Base-by-base conservation (phyloP, 441 rosid genomes). In the Raphanus hybrid region DNA sequence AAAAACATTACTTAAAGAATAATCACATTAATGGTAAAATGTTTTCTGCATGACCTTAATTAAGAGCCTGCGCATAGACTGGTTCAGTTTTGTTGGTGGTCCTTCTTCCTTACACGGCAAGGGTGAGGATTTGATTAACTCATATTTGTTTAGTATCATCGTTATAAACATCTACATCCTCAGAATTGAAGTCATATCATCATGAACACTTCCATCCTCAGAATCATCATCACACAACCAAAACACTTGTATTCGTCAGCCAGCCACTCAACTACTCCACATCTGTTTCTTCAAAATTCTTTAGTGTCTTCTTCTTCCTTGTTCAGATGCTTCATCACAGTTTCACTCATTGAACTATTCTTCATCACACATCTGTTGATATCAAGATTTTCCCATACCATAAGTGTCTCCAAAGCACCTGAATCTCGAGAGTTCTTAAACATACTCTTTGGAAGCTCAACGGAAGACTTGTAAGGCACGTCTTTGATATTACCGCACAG, bases 381-480 rank as follows among this genome's bases (percentile, higher is more conserved):
- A 37, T 37, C 43, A 37, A 43, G 67, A 14, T 27, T 27, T 27
- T 27, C 32, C 32, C 32, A 27, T 27, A 27, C 32, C 3, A 27
- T 27, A 27, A 27, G 32, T 1, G 32, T 27, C 32, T 27, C 4
- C 32, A 27, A 0, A 27, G 3, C 32, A 27, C 32, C 32, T 27
- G 3, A 27, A 27, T 27, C 32, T 27, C 3, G 32, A 27, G 32
- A 3, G 32, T 27, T 4, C 32, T n/a, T n/a, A n/a, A n/a, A n/a
- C n/a, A n/a, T n/a, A 27, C 43, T 34, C 26, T 63, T 63, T 15
- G 45, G 67, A 63, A 63, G 67, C 16, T 63, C 45, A 34, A 63
- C 45, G 8, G 67, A 14, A 4, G 16, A 63, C 67, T 63, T 63
- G 67, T 34, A 45, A 63, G 8, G 45, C 45, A 63, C 67, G 26